A percentile compares a stretch with the other conserved stretches of the same genome.
Evolutionary conservation across 352 stramenopile genomes (phyloP).

Genomic region (Phytophthora sansomeana): DNA sequence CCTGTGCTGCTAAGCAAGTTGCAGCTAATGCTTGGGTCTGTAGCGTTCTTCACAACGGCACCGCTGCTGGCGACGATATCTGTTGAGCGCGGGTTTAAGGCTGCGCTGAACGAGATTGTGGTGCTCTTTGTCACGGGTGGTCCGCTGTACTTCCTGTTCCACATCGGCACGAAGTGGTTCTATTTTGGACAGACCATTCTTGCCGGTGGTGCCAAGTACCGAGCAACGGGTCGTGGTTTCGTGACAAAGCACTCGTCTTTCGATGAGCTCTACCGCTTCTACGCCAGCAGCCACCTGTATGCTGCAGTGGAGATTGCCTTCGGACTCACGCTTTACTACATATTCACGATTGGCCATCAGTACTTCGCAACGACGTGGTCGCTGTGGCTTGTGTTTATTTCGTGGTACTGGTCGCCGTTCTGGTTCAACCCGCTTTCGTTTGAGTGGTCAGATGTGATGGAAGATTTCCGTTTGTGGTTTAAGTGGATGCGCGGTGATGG

Average conservation of each 20-base stretch:
- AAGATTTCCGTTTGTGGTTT: conserved; percentile 93
- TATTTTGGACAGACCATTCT: conserved; percentile 99
- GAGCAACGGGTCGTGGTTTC: conserved; percentile 97
- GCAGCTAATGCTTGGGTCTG: conserved; percentile 96
- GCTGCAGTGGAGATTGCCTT: conserved; percentile 93
- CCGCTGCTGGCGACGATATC: conserved; percentile 97
- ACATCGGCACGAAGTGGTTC: conserved; percentile 99
- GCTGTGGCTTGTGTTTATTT: conserved; percentile 93
- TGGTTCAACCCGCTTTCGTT: conserved; percentile 99
- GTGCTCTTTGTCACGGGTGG: conserved; percentile 98
- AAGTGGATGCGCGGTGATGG: conserved; percentile 94
- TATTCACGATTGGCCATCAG: conserved; percentile 95
- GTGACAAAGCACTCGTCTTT: conserved; percentile 98
- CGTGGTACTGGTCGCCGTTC: conserved; percentile 94
- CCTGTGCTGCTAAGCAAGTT: conserved; percentile 95
- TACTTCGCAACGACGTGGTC: conserved; percentile 98
- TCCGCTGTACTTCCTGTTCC: conserved; percentile 99
- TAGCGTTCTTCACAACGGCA: conserved; percentile 97
- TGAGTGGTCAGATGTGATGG: conserved; percentile 94
- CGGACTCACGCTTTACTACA: conserved; percentile 94
- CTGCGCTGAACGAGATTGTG: conserved; percentile 92
- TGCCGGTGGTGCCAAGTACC: conserved; percentile 98
- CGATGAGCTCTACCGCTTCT: conserved; percentile 99
- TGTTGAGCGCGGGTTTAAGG: conserved; percentile 98
- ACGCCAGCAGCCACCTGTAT: conserved; percentile 98